Evolutionary conservation across 805 yeast genomes (phyloP), one percentile per base, ranked within the genome.

Genomic region (Wickerhamomyces chambardii): DNA sequence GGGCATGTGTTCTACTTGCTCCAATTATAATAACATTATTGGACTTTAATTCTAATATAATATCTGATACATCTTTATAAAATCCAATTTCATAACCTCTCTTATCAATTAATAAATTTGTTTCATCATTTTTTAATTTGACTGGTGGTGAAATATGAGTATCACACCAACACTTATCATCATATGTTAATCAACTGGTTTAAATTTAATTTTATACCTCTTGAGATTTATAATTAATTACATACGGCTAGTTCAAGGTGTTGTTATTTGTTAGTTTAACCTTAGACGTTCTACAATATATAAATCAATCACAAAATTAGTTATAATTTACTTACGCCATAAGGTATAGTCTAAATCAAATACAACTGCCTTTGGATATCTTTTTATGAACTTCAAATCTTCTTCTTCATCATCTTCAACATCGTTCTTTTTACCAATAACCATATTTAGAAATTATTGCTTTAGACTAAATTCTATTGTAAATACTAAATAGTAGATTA

Each of bases 1-100:
- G 95, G 1, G 85, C 73, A 40, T 74, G 73, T 0, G 96, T 86
- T 45, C 95, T 64, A 18, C 90, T 79, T 0, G 95, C 95, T 4
- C 80, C 76, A 21, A 80, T 68, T 2, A 84, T 66, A 25, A 53
- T 57, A 7, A 78, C 76, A 4, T 53, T 61, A 15, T 73, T 58
- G 1, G 57, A 57, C 22, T 58, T 56, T 36, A 86, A 56, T 36
- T 74, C 78, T 11, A 52, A 47, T 14, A 86, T 57, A 9, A 86
- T 79, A 12, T 61, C 66, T 10, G 74, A 76, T 15, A 86, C 90
- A 43, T 86, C 95, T 17, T 61, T 62, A 51, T 74, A 86, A 33
- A 85, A 68, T 0, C 73, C 52, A 14, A 84, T 58, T 29, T 66
- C 59, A 44, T 61, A 73, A 0, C 85, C 85, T 26, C 17, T 34